Percentiles rank a stretch among this genome's conserved stretches.
These are phyloP conservation scores for Cladosporium sp. DNA, from an alignment of 2,329 filamentous ascomycete species.

Conservation along the genomic window DNA sequence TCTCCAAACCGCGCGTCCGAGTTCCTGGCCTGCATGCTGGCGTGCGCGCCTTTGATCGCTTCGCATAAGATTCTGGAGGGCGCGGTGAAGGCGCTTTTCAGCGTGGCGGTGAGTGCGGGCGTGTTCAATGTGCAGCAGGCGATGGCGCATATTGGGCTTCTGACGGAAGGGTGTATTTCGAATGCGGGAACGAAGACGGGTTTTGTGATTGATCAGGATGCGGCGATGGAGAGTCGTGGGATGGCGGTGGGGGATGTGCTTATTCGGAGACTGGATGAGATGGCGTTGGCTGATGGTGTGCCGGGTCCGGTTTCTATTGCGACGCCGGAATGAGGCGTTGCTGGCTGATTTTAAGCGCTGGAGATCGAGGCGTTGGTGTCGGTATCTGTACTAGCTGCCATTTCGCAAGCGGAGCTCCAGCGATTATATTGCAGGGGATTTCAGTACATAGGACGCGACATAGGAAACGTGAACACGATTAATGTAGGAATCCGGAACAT, in stretches of 20 bases:
- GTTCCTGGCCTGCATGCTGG: slow-evolving; percentile 7
- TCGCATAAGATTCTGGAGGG: slow-evolving; percentile 8
- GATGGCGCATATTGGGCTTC: not conserved
- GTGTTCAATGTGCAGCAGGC: slow-evolving; percentile 2
- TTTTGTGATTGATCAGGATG: slow-evolving; percentile 14
- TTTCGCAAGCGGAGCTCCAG: not conserved
- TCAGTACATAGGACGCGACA: too few relatives aligned
- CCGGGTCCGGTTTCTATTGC: not conserved
- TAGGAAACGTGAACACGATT: not conserved
- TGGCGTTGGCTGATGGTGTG: not conserved
- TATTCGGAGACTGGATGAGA: slow-evolving; percentile 5
- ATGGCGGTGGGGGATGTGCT: slow-evolving; percentile 4
- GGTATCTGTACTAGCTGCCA: not conserved
- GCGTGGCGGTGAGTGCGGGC: slow-evolving; percentile 2
- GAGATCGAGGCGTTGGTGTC: not conserved
- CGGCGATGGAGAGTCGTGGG: slow-evolving; percentile 1
- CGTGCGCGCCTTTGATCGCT: not conserved
- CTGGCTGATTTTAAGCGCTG: not conserved
- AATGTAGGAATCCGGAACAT: not conserved
- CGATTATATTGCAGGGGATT: not conserved
- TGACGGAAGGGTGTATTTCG: not conserved
- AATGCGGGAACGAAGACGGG: not conserved
- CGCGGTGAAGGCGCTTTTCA: not conserved
- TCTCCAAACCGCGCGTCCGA: not conserved
- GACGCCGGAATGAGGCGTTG: not conserved